These are phyloP conservation scores for Tetrahymena malaccensis DNA, from an alignment of 73 alveolate species.

Conservation along the genomic window DNA sequence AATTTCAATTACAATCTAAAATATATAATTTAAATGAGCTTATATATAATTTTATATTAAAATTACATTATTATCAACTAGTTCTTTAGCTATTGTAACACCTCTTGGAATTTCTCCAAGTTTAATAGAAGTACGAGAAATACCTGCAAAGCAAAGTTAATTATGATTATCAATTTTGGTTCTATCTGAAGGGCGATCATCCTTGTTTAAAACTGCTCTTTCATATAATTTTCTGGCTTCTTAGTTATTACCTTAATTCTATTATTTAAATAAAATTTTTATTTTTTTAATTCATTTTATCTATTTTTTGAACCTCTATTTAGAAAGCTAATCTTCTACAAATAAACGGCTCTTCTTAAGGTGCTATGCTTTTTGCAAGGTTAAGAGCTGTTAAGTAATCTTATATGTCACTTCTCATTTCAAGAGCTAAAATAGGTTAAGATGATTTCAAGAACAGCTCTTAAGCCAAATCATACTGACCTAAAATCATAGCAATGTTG, in stretches of 20 bases:
- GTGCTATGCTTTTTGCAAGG: conserved; percentile 77
- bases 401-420: conserved; percentile 91
- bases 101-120: conserved; percentile 97
- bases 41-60: not conserved
- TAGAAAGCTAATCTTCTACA: conserved; percentile 89
- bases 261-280: too few relatives aligned
- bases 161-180: conserved; percentile 68
- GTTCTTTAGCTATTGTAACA: conserved; percentile 86
- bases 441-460: conserved; percentile 82
- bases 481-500: conserved; percentile 87
- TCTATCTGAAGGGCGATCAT: conserved; percentile 54
- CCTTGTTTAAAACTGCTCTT: conserved; percentile 62
- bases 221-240: conserved; percentile 93
- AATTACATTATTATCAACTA: conserved; percentile 77
- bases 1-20: conserved; percentile 43
- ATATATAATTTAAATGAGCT: not conserved
- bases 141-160: conserved; percentile 95
- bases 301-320: conserved; percentile 48
- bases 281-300: not conserved
- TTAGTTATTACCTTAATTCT: conserved; percentile 74
- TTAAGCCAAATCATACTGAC: conserved; percentile 89
- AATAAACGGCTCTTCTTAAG: conserved; percentile 84
- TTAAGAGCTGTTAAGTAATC: conserved; percentile 94
- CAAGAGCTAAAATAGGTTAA: conserved; percentile 88
- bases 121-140: conserved; percentile 94